Conservation (phyloP, 2,329 filamentous ascomycete species). For the Colletotrichum nymphaeae region DNA sequence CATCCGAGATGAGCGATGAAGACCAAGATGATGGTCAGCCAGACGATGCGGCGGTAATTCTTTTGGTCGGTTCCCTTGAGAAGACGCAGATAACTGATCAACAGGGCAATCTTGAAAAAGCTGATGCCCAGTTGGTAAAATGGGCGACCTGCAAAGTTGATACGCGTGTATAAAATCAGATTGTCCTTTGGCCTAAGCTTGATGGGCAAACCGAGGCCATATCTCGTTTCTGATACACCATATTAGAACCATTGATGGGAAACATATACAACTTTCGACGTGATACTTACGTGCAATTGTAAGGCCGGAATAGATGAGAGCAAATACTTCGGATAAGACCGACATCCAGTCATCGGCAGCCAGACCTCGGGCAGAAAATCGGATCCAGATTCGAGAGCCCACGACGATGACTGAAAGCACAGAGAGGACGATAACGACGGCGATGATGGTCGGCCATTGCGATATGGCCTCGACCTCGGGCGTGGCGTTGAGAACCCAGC, state of each 20-base stretch:
- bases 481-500: constrained; percentile 62
- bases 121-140: constrained; percentile 67
- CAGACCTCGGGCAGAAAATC: constrained; percentile 54
- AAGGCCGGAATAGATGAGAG: constrained; percentile 59
- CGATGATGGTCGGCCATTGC: constrained; percentile 60
- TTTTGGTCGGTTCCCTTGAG: constrained; percentile 59
- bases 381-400: constrained; percentile 53
- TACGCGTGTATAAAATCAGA: constrained; percentile 56
- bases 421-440: constrained; percentile 59
- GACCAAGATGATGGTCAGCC: constrained; percentile 54
- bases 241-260: not conserved
- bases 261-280: too few relatives aligned
- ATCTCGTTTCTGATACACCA: constrained; percentile 58
- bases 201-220: constrained; percentile 62
- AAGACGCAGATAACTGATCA: constrained; percentile 64
- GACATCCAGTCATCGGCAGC: constrained; percentile 60
- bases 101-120: constrained; percentile 66
- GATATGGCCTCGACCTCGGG: constrained; percentile 58
- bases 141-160: constrained; percentile 65
- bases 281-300: constrained; percentile 59
- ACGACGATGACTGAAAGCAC: constrained; percentile 56
- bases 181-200: constrained; percentile 54
- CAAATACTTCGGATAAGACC: constrained; percentile 55
- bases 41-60: constrained; percentile 57
- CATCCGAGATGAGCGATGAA: constrained; percentile 61